Evolutionary conservation across 192 early-diverging fungal genomes (phyloP).

Genomic region (Coemansia sp.): DNA sequence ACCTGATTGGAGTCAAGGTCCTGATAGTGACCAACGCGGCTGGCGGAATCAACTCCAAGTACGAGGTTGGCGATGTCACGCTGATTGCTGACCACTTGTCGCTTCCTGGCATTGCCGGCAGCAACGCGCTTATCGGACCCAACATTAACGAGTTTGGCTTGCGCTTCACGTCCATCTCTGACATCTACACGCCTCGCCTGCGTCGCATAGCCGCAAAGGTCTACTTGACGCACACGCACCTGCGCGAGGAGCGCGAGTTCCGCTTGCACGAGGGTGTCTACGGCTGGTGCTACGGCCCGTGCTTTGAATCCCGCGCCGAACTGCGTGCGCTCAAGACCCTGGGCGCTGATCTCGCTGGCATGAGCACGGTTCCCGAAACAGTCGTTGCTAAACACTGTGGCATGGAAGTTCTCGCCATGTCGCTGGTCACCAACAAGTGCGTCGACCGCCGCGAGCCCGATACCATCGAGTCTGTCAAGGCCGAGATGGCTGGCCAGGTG

Average conservation of each 20-base stretch:
- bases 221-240: conserved; percentile 35
- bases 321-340: conserved; percentile 68
- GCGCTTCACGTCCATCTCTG: conserved; percentile 86
- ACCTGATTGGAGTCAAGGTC: conserved; percentile 75
- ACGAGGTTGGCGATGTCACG: conserved; percentile 84
- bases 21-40: conserved; percentile 88
- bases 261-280: conserved; percentile 84
- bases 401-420: conserved; percentile 80
- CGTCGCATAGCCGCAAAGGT: conserved; percentile 61
- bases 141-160: conserved; percentile 83
- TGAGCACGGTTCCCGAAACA: conserved; percentile 92
- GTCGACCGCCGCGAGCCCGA: conserved; percentile 46
- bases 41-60: conserved; percentile 79
- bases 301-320: conserved; percentile 88
- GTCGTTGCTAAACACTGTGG: conserved; percentile 85
- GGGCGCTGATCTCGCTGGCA: conserved; percentile 88
- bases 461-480: conserved; percentile 37
- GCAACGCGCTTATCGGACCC: conserved; percentile 82
- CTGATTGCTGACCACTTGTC: conserved; percentile 82
- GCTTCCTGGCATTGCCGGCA: conserved; percentile 73
- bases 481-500: conserved; percentile 39
- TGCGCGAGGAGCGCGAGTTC: conserved; percentile 46
- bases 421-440: conserved; percentile 82
- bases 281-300: conserved; percentile 81
- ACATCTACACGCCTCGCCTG: conserved; percentile 82